A percentile compares a stretch with the other conserved stretches of the same genome.
These are phyloP conservation scores for Rhodocollybia butyracea DNA, from an alignment of 768 basidiomycete species.

Conservation along the genomic window DNA sequence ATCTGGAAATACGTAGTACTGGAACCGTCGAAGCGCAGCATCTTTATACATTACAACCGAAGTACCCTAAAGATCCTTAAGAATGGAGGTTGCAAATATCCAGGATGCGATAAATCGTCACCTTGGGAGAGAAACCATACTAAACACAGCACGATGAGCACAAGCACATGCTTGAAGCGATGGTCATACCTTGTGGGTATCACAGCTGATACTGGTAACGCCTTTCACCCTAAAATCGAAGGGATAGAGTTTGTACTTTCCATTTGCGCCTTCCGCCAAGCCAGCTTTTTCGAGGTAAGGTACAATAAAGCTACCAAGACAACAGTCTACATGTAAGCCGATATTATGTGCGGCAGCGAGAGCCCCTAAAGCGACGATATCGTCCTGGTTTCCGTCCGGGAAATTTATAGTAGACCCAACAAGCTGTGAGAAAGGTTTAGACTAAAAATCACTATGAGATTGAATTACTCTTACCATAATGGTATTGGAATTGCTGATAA, in stretches of 20 bases:
- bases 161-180: not conserved
- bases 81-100: not conserved
- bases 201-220: constrained; percentile 93
- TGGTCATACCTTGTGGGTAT: constrained; percentile 82
- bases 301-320: constrained; percentile 90
- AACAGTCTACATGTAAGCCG: constrained; percentile 93
- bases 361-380: constrained; percentile 73
- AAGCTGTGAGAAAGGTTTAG: constrained; percentile 40
- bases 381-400: constrained; percentile 83
- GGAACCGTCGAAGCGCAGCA: constrained; percentile 69
- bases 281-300: constrained; percentile 87
- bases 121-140: constrained; percentile 96
- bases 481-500: constrained; percentile 74
- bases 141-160: constrained; percentile 25
- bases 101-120: constrained; percentile 21
- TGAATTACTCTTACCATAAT: constrained; percentile 58
- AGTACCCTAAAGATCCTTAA: constrained; percentile 53
- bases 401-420: constrained; percentile 87
- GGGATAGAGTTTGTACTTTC: constrained; percentile 54
- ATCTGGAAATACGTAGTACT: constrained; percentile 81
- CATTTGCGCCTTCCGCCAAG: constrained; percentile 54
- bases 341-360: constrained; percentile 74
- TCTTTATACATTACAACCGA: constrained; percentile 95
- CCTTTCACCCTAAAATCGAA: constrained; percentile 93
- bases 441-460: not conserved